phyloP scores from a whole-genome alignment of 805 yeast genomes.

The Cyberlindnera lachancei region DNA sequence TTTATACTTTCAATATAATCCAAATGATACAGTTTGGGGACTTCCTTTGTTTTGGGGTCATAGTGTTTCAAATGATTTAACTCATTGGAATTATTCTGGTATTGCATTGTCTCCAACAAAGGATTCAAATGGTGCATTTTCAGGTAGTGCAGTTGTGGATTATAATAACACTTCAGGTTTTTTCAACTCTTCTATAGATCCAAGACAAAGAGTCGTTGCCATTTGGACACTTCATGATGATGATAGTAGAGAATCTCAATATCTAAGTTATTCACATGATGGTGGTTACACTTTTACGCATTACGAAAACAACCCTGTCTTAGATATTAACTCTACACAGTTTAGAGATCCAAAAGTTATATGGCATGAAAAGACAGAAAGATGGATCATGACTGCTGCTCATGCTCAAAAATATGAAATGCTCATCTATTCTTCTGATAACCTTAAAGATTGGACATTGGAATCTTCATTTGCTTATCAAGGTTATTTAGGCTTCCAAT shows the following conservation, averaged over 20 bases:
- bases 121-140: conserved; percentile 26
- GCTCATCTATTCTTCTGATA: conserved; percentile 22
- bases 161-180: conserved; percentile 30
- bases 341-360: conserved; percentile 31
- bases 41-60: conserved; percentile 36
- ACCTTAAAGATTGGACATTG: conserved; percentile 23
- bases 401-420: conserved; percentile 25
- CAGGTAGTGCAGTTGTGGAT: conserved; percentile 33
- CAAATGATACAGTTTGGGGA: conserved; percentile 27
- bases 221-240: conserved; percentile 24
- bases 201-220: conserved; percentile 29
- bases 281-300: conserved; percentile 29
- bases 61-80: conserved; percentile 28
- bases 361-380: conserved; percentile 25
- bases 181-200: conserved; percentile 20
- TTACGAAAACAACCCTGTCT: conserved; percentile 26
- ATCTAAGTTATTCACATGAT: conserved; percentile 28
- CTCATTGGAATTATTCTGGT: conserved; percentile 27
- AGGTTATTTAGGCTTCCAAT: conserved; percentile 30
- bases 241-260: conserved; percentile 23
- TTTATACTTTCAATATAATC: conserved; percentile 32
- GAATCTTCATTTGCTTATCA: conserved; percentile 21
- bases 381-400: conserved; percentile 27
- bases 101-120: conserved; percentile 25
- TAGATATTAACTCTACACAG: conserved; percentile 24